Evolutionary conservation across 2,329 filamentous ascomycete genomes (phyloP), one percentile per base, ranked within the genome.

Genomic region (Phialophora verrucosa): DNA sequence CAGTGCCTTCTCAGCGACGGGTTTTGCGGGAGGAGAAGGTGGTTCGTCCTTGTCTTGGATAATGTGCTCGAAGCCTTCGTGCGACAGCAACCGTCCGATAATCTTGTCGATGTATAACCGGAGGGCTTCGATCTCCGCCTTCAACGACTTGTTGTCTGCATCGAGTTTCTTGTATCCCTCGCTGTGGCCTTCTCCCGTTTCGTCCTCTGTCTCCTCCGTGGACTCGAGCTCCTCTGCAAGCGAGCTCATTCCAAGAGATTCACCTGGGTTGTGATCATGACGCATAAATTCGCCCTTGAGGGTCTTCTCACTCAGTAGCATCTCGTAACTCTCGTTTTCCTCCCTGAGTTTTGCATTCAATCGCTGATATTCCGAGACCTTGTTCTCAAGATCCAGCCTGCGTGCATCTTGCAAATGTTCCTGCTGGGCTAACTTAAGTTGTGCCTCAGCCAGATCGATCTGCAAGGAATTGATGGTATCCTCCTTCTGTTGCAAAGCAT

Each of bases 51-150:
- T 71, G 60, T 70, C 70, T 59, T 66, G 66, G 57, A 74, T 72
- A 57, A 74, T 96, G 69, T 92, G 89, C 80, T 99, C 94, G 72
- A 97, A 98, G 72, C 96, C 93, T 75, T 96, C 91, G 79, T 97
- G 91, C 76, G 96, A 91, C 69, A 99, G 85, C 53, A 99, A 87
- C 64, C 95, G 91, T 78, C 95, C 95, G 77, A 99, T 97, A 78
- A 99, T 98, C 82, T 95, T 96, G 86, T 98, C 97, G 83, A 99
- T 97, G 82, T 99, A 99, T 71, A 98, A 84, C 27, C 93, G 96
- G 73, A 99, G 84, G 32, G 95, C 95, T 83, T 98, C 98, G 83
- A 99, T 98, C 82, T 97, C 90, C 77, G 97, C 94, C 80, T 91
- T 94, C 73, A 92, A 83, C 8, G 87, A 84, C 78, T 91, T 92